A percentile compares a stretch with the other conserved stretches of the same genome.
These are phyloP conservation scores for Colletotrichum gigasporum DNA, from an alignment of 2,329 filamentous ascomycete species.

Conservation along the genomic window DNA sequence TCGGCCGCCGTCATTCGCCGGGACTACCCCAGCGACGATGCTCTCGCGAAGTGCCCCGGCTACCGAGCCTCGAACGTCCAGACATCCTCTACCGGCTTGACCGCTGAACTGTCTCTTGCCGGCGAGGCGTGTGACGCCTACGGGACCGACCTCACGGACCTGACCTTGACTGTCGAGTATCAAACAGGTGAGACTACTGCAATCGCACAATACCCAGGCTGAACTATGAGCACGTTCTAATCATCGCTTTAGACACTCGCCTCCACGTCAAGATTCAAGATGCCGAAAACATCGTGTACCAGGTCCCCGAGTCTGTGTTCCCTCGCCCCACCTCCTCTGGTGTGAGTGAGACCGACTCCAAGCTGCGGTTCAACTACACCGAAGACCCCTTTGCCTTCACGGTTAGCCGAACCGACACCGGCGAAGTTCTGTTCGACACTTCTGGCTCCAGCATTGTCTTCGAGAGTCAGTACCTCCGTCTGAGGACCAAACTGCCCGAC, in stretches of 20 bases:
- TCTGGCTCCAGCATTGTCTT: constrained; percentile 74
- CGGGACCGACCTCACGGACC: constrained; percentile 35
- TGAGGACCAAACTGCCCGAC: constrained; percentile 75
- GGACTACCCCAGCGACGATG: constrained; percentile 27
- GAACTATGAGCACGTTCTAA: not conserved
- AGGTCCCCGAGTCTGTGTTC: constrained; percentile 76
- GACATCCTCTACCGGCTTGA: constrained; percentile 63
- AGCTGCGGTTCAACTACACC: constrained; percentile 57
- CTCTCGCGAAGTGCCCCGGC: constrained; percentile 23
- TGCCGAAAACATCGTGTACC: constrained; percentile 74
- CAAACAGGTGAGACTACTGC: constrained; percentile 38
- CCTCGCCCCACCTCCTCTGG: constrained; percentile 61
- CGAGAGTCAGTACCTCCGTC: constrained; percentile 79
- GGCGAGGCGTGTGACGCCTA: constrained; percentile 37
- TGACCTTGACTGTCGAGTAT: constrained; percentile 43
- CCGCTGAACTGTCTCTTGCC: constrained; percentile 41
- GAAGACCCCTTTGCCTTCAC: constrained; percentile 73
- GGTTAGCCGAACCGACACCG: constrained; percentile 53
- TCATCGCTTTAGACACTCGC: constrained; percentile 61
- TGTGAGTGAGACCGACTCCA: constrained; percentile 41
- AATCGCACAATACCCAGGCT: not conserved
- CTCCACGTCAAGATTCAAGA: constrained; percentile 81
- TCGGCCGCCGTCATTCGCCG: constrained; percentile 23
- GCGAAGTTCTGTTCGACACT: constrained; percentile 74
- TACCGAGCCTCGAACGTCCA: constrained; percentile 70